Conservation (phyloP, 2,329 filamentous ascomycete species). For the Biscogniauxia marginata region DNA sequence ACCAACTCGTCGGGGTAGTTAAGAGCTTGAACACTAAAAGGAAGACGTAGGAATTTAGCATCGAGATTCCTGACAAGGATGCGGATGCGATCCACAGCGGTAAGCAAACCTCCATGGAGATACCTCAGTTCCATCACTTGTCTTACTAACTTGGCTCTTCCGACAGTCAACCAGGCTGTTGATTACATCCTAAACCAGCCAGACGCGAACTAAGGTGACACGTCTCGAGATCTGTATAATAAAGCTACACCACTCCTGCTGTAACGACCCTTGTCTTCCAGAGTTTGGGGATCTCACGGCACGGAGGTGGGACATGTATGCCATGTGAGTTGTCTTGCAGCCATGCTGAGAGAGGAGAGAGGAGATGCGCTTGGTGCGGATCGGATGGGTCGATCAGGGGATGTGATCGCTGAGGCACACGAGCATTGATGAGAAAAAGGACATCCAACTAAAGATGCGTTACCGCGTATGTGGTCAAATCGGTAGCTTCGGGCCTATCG, state of each 20-base stretch:
- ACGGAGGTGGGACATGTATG: constrained; percentile 4
- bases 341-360: constrained; percentile 1
- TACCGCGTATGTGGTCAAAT: not conserved
- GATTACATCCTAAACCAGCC: constrained; percentile 92
- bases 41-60: constrained; percentile 62
- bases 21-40: constrained; percentile 23
- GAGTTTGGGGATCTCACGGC: constrained; percentile 13
- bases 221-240: constrained; percentile 26
- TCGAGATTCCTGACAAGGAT: constrained; percentile 98
- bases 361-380: constrained; percentile 9
- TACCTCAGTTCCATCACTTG: not conserved
- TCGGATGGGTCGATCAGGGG: constrained; percentile 2
- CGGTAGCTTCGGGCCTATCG: constrained; percentile 13
- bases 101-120: constrained; percentile 41
- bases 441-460: constrained; percentile 17
- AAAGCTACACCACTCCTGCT: constrained; percentile 27
- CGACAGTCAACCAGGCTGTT: constrained; percentile 84
- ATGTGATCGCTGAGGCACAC: not conserved
- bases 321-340: no score
- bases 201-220: constrained; percentile 66
- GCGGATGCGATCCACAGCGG: constrained; percentile 91
- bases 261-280: constrained; percentile 14
- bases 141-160: constrained; percentile 16
- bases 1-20: constrained; percentile 11
- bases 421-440: constrained; percentile 15